Conservation (phyloP, 2,329 filamentous ascomycete species). For the Pyrenophora graminea region DNA sequence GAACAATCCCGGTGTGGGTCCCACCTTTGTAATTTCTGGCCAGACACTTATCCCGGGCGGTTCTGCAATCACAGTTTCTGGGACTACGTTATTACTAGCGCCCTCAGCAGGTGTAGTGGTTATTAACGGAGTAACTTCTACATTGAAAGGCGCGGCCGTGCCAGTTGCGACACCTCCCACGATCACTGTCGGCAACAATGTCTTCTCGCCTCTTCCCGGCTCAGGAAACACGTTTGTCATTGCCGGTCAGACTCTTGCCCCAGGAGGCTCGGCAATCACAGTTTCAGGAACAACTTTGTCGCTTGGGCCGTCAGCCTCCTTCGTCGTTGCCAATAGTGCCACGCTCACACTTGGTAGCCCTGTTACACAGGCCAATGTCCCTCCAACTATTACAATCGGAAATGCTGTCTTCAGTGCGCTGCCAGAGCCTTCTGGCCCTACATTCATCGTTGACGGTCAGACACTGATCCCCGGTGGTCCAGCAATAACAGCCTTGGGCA, state of each 20-base stretch:
- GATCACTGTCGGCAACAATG: conserved; percentile 16
- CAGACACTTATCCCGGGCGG: conserved; percentile 45
- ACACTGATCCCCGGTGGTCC: conserved; percentile 45
- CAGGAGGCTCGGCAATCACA: conserved; percentile 39
- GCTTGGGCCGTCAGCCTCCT: conserved; percentile 31
- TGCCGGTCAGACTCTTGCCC: conserved; percentile 41
- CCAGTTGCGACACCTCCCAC: conserved; percentile 24
- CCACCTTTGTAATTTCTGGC: conserved; percentile 46
- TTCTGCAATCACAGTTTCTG: conserved; percentile 36
- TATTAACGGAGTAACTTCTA: conserved; percentile 42
- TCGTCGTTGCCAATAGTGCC: conserved; percentile 38
- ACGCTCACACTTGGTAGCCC: conserved; percentile 40
- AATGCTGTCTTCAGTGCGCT: conserved; percentile 22
- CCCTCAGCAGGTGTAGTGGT: conserved; percentile 34
- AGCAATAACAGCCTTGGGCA: conserved; percentile 39
- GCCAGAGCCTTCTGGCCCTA: conserved; percentile 10
- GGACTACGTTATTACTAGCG: conserved; percentile 39
- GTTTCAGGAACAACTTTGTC: conserved; percentile 40
- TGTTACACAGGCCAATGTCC: conserved; percentile 14
- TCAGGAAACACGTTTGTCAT: conserved; percentile 45
- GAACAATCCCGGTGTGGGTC: conserved; percentile 9
- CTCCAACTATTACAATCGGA: conserved; percentile 25
- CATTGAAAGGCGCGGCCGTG: conserved; percentile 31
- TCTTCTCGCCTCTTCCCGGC: conserved; percentile 32
- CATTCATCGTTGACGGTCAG: conserved; percentile 44